Evolutionary conservation across 73 alveolate genomes (phyloP).

Genomic region (Tetrahymena borealis): DNA sequence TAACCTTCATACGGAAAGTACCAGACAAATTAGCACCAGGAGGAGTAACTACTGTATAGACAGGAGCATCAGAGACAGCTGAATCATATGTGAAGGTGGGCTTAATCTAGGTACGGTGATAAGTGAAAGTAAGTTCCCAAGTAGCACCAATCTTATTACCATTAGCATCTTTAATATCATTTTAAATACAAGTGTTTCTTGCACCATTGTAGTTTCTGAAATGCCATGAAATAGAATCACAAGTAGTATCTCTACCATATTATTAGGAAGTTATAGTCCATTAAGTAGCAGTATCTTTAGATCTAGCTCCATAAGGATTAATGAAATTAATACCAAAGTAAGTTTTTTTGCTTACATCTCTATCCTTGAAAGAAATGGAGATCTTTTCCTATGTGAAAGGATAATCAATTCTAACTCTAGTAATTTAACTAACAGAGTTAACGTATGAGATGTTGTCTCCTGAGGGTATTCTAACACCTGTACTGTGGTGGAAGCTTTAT

Average conservation of each 20-base stretch:
- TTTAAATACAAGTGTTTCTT: background rate
- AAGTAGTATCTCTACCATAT: background rate
- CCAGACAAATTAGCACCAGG: background rate
- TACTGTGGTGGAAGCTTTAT: background rate
- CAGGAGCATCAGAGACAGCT: background rate
- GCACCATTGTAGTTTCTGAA: background rate
- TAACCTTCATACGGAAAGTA: background rate
- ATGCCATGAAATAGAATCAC: background rate
- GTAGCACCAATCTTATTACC: background rate
- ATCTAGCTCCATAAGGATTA: background rate
- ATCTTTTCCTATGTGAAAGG: background rate
- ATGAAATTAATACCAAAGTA: background rate
- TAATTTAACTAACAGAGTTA: background rate
- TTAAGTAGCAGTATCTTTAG: background rate
- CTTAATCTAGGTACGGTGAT: background rate
- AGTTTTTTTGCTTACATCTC: background rate
- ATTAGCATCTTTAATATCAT: background rate
- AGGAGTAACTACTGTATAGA: background rate
- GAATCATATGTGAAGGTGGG: background rate
- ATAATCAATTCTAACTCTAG: background rate
- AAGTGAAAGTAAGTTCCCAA: background rate
- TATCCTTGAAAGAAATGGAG: background rate
- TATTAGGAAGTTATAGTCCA: background rate
- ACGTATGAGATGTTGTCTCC: background rate
- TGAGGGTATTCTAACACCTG: background rate